Conservation (phyloP, 2,329 filamentous ascomycete species). For the Hirsutella thompsonii region DNA sequence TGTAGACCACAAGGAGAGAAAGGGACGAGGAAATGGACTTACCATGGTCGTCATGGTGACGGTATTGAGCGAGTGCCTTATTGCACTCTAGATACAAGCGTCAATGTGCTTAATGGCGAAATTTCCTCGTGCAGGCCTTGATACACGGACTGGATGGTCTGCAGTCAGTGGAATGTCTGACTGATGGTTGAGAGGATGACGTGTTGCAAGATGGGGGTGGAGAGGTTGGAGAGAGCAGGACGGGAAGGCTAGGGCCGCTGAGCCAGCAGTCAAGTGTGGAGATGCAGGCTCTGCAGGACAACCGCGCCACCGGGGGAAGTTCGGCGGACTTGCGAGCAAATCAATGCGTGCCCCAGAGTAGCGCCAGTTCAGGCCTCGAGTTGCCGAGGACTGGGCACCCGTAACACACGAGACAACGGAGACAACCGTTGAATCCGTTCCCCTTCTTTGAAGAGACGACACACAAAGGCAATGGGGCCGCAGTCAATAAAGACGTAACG, state of each 20-base stretch:
- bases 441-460: neutral
- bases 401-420: neutral
- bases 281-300: constrained; percentile 4
- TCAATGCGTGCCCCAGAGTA: neutral
- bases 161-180: neutral
- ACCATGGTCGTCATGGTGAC: constrained; percentile 40
- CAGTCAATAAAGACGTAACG: neutral
- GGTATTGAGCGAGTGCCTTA: constrained; percentile 8
- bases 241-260: neutral
- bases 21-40: constrained; percentile 12
- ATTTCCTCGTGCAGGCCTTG: constrained; percentile 4
- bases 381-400: neutral
- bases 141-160: neutral
- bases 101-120: neutral
- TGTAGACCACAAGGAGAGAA: neutral
- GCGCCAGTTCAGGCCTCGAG: neutral
- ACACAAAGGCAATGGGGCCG: neutral
- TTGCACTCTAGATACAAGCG: constrained; percentile 5
- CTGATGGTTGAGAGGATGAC: neutral
- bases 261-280: neutral
- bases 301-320: constrained; percentile 7
- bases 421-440: neutral
- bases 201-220: neutral
- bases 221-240: neutral
- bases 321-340: constrained; percentile 3